Conservation (phyloP, 169 alveolate genomes). For the Toxoplasma gondii region DNA sequence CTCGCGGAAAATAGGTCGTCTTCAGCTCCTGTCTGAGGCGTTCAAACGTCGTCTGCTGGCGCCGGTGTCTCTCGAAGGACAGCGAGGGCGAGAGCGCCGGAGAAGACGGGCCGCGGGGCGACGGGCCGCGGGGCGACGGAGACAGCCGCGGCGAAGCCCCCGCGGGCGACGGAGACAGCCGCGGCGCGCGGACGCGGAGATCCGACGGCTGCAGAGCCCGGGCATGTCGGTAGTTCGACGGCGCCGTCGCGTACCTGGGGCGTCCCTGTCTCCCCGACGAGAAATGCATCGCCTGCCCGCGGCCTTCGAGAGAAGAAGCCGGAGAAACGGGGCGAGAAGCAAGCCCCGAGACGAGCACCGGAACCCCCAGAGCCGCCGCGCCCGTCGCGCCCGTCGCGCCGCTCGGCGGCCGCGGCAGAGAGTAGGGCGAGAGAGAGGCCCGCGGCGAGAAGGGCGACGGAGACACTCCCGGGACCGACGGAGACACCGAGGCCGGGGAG, state of each 20-base stretch:
- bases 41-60: background rate
- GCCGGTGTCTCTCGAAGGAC: background rate
- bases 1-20: background rate
- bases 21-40: background rate
- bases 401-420: too few relatives aligned
- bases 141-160: background rate
- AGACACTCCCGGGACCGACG: background rate
- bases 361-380: too few relatives aligned
- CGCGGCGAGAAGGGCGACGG: slow-evolving; percentile 6
- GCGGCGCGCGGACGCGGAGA: slow-evolving; percentile 3
- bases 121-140: background rate
- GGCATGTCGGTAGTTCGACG: background rate
- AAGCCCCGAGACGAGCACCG: too few relatives aligned
- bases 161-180: background rate
- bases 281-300: background rate
- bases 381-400: too few relatives aligned
- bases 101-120: background rate
- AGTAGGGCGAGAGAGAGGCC: too few relatives aligned
- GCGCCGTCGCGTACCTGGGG: background rate
- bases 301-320: background rate
- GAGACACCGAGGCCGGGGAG: background rate
- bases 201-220: background rate
- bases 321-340: background rate
- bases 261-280: background rate
- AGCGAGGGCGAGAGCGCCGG: background rate